These are phyloP conservation scores for Populus hybrid DNA, from an alignment of 441 rosid genomes.

Conservation along the genomic window DNA sequence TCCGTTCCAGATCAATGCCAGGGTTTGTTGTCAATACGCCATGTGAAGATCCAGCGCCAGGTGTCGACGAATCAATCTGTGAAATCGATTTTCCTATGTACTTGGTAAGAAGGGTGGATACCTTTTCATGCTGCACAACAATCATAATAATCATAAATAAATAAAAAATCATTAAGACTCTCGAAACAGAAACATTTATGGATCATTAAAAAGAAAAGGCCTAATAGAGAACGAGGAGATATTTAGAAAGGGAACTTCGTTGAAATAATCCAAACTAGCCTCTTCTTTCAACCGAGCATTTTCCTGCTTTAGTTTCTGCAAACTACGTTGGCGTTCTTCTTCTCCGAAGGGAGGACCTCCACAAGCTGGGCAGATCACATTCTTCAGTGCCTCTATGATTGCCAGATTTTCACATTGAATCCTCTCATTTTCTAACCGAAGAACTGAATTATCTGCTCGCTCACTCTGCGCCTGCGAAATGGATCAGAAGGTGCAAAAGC, in stretches of 20 bases:
- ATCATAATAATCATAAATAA: neutral
- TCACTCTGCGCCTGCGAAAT: constrained; percentile 47
- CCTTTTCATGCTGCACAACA: constrained; percentile 40
- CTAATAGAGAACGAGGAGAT: neutral
- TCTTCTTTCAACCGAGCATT: constrained; percentile 44
- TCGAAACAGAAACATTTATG: neutral
- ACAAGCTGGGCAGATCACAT: constrained; percentile 56
- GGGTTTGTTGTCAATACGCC: neutral
- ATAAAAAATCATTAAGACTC: neutral
- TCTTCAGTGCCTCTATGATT: constrained; percentile 50
- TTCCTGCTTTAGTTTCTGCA: constrained; percentile 40
- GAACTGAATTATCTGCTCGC: constrained; percentile 40
- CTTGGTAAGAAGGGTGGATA: constrained; percentile 30
- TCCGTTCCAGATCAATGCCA: constrained; percentile 14
- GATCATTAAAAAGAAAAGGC: neutral
- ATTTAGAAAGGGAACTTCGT: neutral
- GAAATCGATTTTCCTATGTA: constrained; percentile 37
- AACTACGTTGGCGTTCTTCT: constrained; percentile 40
- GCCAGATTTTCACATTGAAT: constrained; percentile 49
- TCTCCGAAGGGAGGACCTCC: constrained; percentile 64
- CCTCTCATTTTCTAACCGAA: constrained; percentile 60
- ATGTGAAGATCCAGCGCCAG: constrained; percentile 12
- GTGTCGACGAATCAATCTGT: constrained; percentile 20
- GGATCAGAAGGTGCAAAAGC: neutral
- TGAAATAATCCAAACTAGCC: constrained; percentile 29